Percentiles rank a stretch among this genome's conserved stretches.
Conservation (phyloP, 1,284 basidiomycete genomes). For the Marasmius oreades region DNA sequence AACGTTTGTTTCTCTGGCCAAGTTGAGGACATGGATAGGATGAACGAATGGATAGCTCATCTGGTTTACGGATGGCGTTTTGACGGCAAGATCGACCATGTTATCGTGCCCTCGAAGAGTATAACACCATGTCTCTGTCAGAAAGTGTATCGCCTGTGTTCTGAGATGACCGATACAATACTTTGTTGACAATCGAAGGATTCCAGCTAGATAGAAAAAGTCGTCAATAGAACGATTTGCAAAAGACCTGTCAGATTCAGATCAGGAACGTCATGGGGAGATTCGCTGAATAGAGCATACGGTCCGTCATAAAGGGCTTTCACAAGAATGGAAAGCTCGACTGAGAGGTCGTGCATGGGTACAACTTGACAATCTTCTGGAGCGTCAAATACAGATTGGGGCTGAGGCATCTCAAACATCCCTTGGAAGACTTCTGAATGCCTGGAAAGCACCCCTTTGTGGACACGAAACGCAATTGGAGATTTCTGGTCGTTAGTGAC, state of each 20-base stretch:
- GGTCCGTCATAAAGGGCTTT: constrained; percentile 55
- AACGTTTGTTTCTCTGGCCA: constrained; percentile 51
- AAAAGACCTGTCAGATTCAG: constrained; percentile 28
- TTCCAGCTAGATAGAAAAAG: constrained; percentile 51
- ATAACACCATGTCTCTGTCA: constrained; percentile 49
- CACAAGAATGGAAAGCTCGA: constrained; percentile 51
- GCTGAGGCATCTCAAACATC: constrained; percentile 54
- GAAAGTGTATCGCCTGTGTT: constrained; percentile 41
- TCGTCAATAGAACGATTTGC: constrained; percentile 40
- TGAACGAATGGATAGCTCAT: constrained; percentile 57
- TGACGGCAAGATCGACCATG: constrained; percentile 50
- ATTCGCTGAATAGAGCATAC: constrained; percentile 33
- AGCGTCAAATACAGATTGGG: constrained; percentile 30
- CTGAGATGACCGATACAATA: constrained; percentile 52
- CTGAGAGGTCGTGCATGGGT: constrained; percentile 48
- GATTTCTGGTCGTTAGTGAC: constrained; percentile 31
- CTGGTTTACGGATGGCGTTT: constrained; percentile 36
- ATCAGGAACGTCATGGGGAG: background rate
- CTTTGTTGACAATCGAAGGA: constrained; percentile 55
- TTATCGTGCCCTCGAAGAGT: constrained; percentile 53
- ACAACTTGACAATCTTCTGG: constrained; percentile 49
- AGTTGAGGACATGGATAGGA: constrained; percentile 56
- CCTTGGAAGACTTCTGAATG: constrained; percentile 59
- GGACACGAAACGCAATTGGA: constrained; percentile 48
- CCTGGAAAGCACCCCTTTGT: constrained; percentile 53